Evolutionary conservation across 208 protist genomes (phyloP), one percentile per base, ranked within the genome.

Genomic region (Trypanosoma mega): DNA sequence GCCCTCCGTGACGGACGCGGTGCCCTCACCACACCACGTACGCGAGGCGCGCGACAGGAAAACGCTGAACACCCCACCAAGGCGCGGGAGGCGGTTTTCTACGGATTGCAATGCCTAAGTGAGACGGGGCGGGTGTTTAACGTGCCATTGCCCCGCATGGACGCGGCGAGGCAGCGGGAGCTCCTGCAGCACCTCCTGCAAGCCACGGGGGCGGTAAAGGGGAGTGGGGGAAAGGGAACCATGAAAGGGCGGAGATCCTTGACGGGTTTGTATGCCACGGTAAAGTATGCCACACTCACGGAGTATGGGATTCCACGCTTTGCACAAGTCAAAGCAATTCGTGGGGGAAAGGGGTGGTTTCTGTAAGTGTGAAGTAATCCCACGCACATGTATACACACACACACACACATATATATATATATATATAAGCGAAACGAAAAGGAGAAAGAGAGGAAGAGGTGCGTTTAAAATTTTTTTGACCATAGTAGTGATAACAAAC

Each of bases 331-430:
- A 95, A 95, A 66, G 80, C 81, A 23, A 93, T 95, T 41, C 80
- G 89, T 14, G 89, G 89, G 2, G 83, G 85, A 0, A 92, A 91
- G 44, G 89, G 89, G 9, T 95, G 89, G 89, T 92, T 91, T 61
- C 54, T 95, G 41, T 78, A 39, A 63, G n/a, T n/a, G n/a, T n/a
- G n/a, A n/a, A n/a, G n/a, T n/a, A n/a, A n/a, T n/a, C n/a, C n/a
- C n/a, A n/a, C n/a, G n/a, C n/a, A n/a, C n/a, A n/a, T n/a, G n/a
- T n/a, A n/a, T n/a, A n/a, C n/a, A n/a, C n/a, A n/a, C n/a, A n/a
- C n/a, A n/a, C n/a, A n/a, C n/a, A n/a, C n/a, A n/a, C n/a, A n/a
- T n/a, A n/a, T n/a, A n/a, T n/a, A n/a, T n/a, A n/a, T n/a, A n/a
- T n/a, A n/a, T n/a, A n/a, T n/a, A n/a, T n/a, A n/a, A n/a, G n/a